Base-by-base conservation (phyloP, 2,329 filamentous ascomycete species). In the Alternaria novae-zelandiae region DNA sequence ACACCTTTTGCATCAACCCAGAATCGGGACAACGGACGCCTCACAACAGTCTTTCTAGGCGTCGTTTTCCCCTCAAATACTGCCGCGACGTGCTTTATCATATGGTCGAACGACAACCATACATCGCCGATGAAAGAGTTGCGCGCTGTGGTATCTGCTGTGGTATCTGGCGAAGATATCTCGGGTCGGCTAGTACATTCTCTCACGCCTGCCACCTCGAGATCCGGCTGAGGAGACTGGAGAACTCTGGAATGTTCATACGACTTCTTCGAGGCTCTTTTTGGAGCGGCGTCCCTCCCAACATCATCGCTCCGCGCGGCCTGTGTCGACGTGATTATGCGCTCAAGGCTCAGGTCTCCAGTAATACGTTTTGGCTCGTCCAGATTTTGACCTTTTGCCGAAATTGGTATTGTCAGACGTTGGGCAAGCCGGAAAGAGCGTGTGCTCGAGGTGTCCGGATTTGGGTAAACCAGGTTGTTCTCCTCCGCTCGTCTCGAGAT, bases 401-500 rank as follows among this genome's bases (percentile, higher is more conserved):
- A 50, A 65, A 79, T 50, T 5, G 66, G 68, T 4, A 69, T 68
- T 47, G 69, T 67, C 9, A 77, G 76, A 15, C 76, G 70, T 20
- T 68, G 63, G 15, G 75, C 70, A 28, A 79, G 74, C 2, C 58
- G 63, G 46, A 41, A 41, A 41, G 71, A 77, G 2, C 56, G 20
- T 5, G 64, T 57, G 5, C 59, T 21, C 3, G 73, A 71, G 2
- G 58, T 71, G 12, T 74, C 69, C 9, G 73, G 68, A 50, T 78
- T 78, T 6, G 60, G 55, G 28, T 78, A 79, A 7, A 68, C 36
- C 28, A 64, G 36, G 25, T 70, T 63, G 8, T 59, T 61, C 3
- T 75, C 71, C 3, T 75, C 70, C 10, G 57, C 64, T 57, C 77
- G 76, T 36, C 74, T 69, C 7, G 76, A 80, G 15, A 78, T 63